Base-by-base conservation (phyloP, 257 asterid species). In the Orobanche coerulescens region DNA sequence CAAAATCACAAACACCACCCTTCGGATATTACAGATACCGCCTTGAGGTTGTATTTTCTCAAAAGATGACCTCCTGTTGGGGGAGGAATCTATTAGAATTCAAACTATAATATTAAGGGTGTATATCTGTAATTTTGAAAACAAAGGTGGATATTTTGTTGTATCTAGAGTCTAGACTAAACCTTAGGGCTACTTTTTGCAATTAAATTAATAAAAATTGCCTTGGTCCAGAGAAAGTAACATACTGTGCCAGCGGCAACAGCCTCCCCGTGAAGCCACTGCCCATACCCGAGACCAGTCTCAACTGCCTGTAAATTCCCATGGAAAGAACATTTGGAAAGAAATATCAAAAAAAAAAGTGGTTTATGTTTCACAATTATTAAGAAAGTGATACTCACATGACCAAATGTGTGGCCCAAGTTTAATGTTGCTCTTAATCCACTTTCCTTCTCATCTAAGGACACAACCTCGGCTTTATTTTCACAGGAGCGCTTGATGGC, bases 391-490 rank as follows among this genome's bases (percentile, higher is more conserved):
- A 42, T 23, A 71, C 95, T 81, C 78, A 88, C 98, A 68, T 93
- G 99, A 62, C 96, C 99, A 64, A 93, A 93, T 39, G 97, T 93
- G 82, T 93, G 99, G 62, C 99, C 99, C 90, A 93, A 75, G 84
- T 93, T 89, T 76, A 93, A 68, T 26, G 99, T 89, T 51, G 97
- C 97, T 78, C 99, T 83, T 78, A 93, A 8, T 47, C 97, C 97
- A 65, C 95, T 74, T 79, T 93, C 99, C 81, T 83, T 89, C 86
- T 93, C 99, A 69, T 93, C 99, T 47, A 84, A 75, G 55, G 99
- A 83, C 60, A 93, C 99, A 53, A 93, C 97, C 73, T 89, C 94
- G 5, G 99, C 99, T 76, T 93, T 93, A 73, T 93, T 93, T 75
- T 93, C 96, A 67, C 99, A 93, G 4, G 99, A 93, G 18, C 97